These are phyloP conservation scores for Rhododendron williamsianum DNA, from an alignment of 148 eudicot species.

Conservation along the genomic window DNA sequence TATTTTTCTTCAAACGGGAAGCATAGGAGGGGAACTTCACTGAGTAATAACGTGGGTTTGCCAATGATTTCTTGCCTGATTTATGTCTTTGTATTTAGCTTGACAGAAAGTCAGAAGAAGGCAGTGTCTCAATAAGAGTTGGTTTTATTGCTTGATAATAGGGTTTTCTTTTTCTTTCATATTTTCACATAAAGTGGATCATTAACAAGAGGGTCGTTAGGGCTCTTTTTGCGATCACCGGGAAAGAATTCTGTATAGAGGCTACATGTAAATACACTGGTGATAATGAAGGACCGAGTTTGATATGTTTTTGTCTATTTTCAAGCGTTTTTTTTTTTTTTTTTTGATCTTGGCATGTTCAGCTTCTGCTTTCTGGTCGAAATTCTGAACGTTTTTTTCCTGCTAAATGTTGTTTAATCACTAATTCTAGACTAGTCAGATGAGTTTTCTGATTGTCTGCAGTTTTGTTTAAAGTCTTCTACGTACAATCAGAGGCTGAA, in stretches of 20 bases:
- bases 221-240: neutral
- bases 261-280: constrained; percentile 4
- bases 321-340: neutral
- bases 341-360: neutral
- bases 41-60: neutral
- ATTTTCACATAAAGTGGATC: neutral
- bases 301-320: neutral
- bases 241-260: constrained; percentile 3
- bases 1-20: neutral
- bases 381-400: neutral
- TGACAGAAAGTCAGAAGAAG: neutral
- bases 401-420: neutral
- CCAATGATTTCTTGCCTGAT: neutral
- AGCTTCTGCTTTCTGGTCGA: neutral
- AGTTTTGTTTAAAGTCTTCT: neutral
- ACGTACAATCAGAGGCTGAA: neutral
- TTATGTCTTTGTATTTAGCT: neutral
- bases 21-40: neutral
- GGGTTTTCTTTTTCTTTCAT: neutral
- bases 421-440: neutral
- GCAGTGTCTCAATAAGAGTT: neutral
- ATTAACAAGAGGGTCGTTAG: neutral
- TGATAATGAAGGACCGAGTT: neutral
- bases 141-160: neutral
- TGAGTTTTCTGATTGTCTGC: neutral